Conservation (phyloP, 108 stramenopile species). For the Cyclotella sp. region DNA sequence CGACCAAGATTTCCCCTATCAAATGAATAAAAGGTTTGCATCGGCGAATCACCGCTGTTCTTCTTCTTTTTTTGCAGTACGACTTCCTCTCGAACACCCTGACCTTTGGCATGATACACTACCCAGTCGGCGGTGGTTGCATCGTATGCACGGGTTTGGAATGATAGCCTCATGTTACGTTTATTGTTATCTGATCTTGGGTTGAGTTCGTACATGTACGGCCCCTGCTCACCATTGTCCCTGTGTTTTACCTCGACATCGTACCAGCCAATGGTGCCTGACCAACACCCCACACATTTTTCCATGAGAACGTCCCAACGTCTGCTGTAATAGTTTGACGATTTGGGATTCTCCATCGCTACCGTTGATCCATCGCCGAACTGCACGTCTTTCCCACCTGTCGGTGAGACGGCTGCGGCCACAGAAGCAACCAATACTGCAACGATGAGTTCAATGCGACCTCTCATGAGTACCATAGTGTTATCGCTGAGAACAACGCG, state of each 20-base stretch:
- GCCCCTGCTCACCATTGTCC: not conserved
- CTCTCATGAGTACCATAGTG: too few species aligned
- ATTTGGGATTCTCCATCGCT: too few species aligned
- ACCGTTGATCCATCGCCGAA: too few species aligned
- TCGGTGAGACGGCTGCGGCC: too few species aligned
- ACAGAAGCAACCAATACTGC: too few species aligned
- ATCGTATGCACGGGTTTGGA: not conserved
- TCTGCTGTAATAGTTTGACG: not conserved
- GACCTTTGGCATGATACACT: slow-evolving; percentile 8
- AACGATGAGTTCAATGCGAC: too few species aligned
- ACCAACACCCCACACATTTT: not conserved
- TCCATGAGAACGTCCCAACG: slow-evolving; percentile 1
- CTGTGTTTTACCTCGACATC: not conserved
- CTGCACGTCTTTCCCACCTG: too few species aligned
- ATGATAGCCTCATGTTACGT: slow-evolving; percentile 5
- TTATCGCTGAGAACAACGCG: too few species aligned
- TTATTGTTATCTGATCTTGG: slow-evolving; percentile 8
- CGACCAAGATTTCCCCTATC: not conserved
- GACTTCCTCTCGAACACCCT: slow-evolving; percentile 11
- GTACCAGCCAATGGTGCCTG: slow-evolving; percentile 11
- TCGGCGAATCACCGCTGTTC: not conserved
- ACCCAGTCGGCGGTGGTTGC: slow-evolving; percentile 7
- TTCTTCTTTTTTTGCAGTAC: not conserved
- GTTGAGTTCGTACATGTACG: not conserved
- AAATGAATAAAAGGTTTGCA: slow-evolving; percentile 8